Evolutionary conservation across 176 grass and related monocot species (phyloP).

Genomic region (Calamus simplicifolius): DNA sequence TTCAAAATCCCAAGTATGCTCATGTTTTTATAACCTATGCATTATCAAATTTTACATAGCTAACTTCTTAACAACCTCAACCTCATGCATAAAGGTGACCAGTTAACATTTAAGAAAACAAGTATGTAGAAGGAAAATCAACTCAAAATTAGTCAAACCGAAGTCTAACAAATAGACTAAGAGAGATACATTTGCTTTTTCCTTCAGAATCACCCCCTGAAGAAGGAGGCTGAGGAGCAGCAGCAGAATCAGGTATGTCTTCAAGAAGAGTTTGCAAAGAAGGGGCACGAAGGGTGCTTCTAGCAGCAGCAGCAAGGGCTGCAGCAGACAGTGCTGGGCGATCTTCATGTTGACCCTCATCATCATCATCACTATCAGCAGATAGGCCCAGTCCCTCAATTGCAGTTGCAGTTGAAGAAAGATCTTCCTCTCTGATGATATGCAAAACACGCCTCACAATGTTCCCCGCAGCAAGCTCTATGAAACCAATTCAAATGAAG

Average conservation of each 20-base stretch:
- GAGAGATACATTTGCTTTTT: constrained; percentile 71
- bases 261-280: constrained; percentile 94
- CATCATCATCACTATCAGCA: constrained; percentile 38
- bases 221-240: constrained; percentile 32
- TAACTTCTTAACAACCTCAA: too few species aligned
- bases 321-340: constrained; percentile 60
- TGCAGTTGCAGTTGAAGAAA: constrained; percentile 53
- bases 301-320: constrained; percentile 81
- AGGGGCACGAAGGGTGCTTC: constrained; percentile 79
- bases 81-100: too few species aligned
- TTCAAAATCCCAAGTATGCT: neutral
- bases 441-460: constrained; percentile 93
- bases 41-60: too few species aligned
- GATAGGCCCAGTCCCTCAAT: constrained; percentile 65
- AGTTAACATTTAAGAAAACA: too few species aligned
- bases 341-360: constrained; percentile 52
- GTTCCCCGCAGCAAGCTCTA: constrained; percentile 92
- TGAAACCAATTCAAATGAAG: neutral
- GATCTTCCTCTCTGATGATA: constrained; percentile 94
- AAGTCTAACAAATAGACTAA: constrained; percentile 7
- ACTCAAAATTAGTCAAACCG: neutral
- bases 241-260: constrained; percentile 57
- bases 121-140: neutral
- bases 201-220: constrained; percentile 83
- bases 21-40: too few species aligned